Conservation (phyloP, 805 yeast genomes). For the Candida tallmaniae region DNA sequence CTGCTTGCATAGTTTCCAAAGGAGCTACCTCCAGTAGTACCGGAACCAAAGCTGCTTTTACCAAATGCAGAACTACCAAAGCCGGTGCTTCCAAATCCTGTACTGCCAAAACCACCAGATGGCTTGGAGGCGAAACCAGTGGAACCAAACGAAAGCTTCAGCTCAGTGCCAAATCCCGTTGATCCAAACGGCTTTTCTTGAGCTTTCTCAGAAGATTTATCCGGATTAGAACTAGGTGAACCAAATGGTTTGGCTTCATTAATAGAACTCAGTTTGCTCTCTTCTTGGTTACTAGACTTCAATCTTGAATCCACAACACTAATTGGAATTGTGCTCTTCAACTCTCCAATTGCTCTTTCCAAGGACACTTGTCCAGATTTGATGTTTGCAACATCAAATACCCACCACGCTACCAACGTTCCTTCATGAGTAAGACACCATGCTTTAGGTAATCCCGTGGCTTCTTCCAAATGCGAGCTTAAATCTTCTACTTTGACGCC, state of each 20-base stretch:
- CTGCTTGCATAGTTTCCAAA: conserved; percentile 12
- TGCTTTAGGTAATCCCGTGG: conserved; percentile 60
- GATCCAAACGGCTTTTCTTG: neutral
- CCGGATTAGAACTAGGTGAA: neutral
- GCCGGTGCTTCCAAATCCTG: conserved; percentile 3
- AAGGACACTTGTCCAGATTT: conserved; percentile 6
- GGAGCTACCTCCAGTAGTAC: conserved; percentile 11
- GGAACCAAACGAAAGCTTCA: no score
- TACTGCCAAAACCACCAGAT: conserved; percentile 2
- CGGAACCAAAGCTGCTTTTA: conserved; percentile 11
- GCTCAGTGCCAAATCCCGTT: no score
- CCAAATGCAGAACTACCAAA: conserved; percentile 1
- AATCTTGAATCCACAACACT: neutral
- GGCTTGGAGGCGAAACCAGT: no score
- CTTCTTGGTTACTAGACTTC: neutral
- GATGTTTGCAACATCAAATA: conserved; percentile 39
- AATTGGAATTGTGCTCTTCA: no score
- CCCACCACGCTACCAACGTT: conserved; percentile 56
- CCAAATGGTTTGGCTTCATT: neutral
- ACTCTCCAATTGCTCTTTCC: conserved; percentile 15
- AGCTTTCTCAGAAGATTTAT: neutral
- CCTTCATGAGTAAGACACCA: conserved; percentile 64
- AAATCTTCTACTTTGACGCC: conserved; percentile 45
- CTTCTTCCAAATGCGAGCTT: conserved; percentile 52
- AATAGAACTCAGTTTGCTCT: neutral